Percentiles rank a stretch among this genome's conserved stretches.
phyloP scores from a whole-genome alignment of 331 rosid species.

The Cucumis variabilis region DNA sequence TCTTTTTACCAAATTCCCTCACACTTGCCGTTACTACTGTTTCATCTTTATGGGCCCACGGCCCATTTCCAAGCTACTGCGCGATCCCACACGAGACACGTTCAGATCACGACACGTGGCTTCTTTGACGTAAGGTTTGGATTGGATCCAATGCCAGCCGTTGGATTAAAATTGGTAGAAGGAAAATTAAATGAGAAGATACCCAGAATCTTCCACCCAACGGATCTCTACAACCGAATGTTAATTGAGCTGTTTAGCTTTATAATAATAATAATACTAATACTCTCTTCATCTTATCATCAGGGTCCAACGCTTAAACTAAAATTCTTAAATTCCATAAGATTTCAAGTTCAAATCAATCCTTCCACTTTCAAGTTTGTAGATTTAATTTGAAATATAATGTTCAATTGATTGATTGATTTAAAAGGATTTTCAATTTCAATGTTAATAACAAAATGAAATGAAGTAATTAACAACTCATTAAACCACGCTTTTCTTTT shows the following conservation, averaged over 20 bases:
- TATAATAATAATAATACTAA: background rate
- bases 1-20: background rate
- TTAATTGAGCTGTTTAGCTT: background rate
- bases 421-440: no score
- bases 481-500: no score
- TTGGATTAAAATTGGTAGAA: background rate
- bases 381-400: background rate
- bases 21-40: conserved; percentile 12
- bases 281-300: background rate
- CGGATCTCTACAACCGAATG: conserved; percentile 19
- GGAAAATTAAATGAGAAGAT: background rate
- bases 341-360: no score
- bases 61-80: background rate
- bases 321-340: no score
- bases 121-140: background rate
- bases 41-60: background rate
- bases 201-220: background rate
- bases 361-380: no score
- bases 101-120: background rate
- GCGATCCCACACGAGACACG: background rate
- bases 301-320: no score
- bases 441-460: background rate
- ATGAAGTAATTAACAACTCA: no score
- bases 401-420: no score
- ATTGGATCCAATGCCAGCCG: background rate